Percentiles rank a stretch among this genome's conserved stretches.
phyloP scores from a whole-genome alignment of 176 grass and related monocot species.

The Carex parvula region DNA sequence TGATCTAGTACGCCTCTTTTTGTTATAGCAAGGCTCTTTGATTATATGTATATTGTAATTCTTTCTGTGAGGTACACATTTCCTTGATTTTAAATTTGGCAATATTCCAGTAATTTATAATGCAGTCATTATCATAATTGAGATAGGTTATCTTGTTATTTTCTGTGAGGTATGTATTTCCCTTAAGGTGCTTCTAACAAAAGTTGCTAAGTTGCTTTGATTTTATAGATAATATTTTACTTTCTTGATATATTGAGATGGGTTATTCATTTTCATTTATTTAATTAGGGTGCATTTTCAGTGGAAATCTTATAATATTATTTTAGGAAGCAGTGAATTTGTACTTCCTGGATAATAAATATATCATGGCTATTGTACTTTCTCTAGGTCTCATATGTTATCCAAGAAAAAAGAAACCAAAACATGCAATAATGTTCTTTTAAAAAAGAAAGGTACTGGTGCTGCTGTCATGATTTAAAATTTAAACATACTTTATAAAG shows the following conservation, averaged over 20 bases:
- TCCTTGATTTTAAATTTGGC: neutral
- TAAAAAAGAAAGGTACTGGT: neutral
- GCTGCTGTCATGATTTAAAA: neutral
- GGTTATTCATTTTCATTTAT: too few species aligned
- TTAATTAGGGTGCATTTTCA: too few species aligned
- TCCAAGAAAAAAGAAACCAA: neutral
- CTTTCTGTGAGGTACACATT: neutral
- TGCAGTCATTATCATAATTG: neutral
- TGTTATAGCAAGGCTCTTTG: neutral
- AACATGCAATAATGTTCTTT: neutral
- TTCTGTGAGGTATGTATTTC: neutral
- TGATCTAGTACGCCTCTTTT: neutral
- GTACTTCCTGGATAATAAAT: neutral
- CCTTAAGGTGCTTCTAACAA: neutral
- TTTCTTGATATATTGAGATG: too few species aligned
- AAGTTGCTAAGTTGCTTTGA: neutral
- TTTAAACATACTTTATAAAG: conserved; percentile 1
- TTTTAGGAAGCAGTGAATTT: neutral
- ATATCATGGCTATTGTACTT: neutral
- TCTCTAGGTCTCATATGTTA: neutral
- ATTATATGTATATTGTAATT: neutral
- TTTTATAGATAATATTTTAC: neutral
- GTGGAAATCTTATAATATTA: too few species aligned
- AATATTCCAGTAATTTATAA: neutral
- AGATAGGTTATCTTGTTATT: too few species aligned